These are phyloP conservation scores for Amniculicola lignicola DNA, from an alignment of 495 filamentous ascomycete genomes.

Conservation along the genomic window DNA sequence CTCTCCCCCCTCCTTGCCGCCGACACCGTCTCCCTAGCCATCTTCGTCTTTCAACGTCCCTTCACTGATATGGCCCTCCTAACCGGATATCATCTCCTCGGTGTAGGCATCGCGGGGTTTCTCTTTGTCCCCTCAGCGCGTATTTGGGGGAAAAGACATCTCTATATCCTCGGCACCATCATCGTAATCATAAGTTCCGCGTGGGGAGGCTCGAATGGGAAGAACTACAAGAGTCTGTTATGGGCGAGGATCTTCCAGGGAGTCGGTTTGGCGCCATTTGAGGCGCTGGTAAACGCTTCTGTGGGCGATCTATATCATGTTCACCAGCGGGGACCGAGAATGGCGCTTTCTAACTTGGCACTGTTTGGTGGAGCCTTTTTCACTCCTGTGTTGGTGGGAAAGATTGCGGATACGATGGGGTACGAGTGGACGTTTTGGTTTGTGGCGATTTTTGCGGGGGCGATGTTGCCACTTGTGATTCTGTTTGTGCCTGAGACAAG, in stretches of 20 bases:
- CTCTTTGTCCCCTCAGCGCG: constrained; percentile 83
- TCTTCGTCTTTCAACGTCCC: constrained; percentile 51
- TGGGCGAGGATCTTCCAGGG: constrained; percentile 56
- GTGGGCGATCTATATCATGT: constrained; percentile 39
- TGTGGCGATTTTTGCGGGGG: constrained; percentile 46
- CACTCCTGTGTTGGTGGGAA: constrained; percentile 83
- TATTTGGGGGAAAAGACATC: constrained; percentile 87
- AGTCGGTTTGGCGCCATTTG: constrained; percentile 47
- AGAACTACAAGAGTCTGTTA: constrained; percentile 66
- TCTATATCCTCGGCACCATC: constrained; percentile 75
- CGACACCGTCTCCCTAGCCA: constrained; percentile 69
- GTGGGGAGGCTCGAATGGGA: constrained; percentile 72
- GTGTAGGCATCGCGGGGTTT: constrained; percentile 74
- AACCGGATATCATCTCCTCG: constrained; percentile 84
- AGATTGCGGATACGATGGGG: constrained; percentile 69
- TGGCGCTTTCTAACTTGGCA: constrained; percentile 86
- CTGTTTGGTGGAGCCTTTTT: constrained; percentile 91
- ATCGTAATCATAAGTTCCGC: constrained; percentile 67
- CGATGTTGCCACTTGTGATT: constrained; percentile 46
- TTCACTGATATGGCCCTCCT: constrained; percentile 75
- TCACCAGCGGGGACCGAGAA: constrained; percentile 76
- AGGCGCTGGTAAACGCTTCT: constrained; percentile 46
- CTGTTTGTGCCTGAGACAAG: constrained; percentile 86
- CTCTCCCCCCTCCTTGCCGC: constrained; percentile 83
- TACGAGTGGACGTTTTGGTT: constrained; percentile 53